Base-by-base conservation (phyloP, 352 stramenopile genomes). In the Saprolegnia parasitica region DNA sequence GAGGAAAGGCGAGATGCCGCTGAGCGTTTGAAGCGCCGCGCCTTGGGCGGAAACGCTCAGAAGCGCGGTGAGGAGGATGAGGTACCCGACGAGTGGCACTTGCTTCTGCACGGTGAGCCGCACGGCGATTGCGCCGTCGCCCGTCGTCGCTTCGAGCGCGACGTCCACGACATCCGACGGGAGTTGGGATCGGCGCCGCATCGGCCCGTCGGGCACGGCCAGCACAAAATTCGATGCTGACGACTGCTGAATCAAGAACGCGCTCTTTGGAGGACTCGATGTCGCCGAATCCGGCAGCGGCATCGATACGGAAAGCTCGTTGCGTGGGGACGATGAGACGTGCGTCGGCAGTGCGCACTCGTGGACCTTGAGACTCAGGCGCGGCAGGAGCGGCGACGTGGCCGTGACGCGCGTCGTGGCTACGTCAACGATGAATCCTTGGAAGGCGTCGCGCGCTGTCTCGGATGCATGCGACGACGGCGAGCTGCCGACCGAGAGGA, bases 91-190 rank as follows among this genome's bases (percentile, higher is more conserved):
- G 1, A 76, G 1, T 0, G 80, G 80, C 16, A 86, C 80, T 67
- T 84, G 74, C 58, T 78, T 84, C n/a, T 78, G 60, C 13, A 84
- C 72, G 20, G 77, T 55, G n/a, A 88, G 71, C 20, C 79, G 70
- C 16, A 84, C 71, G 4, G 70, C 77, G 0, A 83, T 26, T 61
- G 56, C 2, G 52, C 62, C 24, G 45, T 68, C 23, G 35, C 11
- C 29, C 1, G 63, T 18, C 32, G 29, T 61, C 0, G 78, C 78
- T 57, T 83, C 77, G 50, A 86, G 58, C 23, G 56, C 75, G 60
- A 86, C 72, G 11, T 78, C 67, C 10, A 67, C 68, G 6, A 86
- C 72, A n/a, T 68, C 73, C 0, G 74, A 81, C 0, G 78, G 78
- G n/a, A 86, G 46, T 0, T 46, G 37, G 0, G 74, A 66, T 9